A percentile compares a stretch with the other conserved stretches of the same genome.
Evolutionary conservation across 768 basidiomycete species (phyloP).

Genomic region (Termitomyces sp.): DNA sequence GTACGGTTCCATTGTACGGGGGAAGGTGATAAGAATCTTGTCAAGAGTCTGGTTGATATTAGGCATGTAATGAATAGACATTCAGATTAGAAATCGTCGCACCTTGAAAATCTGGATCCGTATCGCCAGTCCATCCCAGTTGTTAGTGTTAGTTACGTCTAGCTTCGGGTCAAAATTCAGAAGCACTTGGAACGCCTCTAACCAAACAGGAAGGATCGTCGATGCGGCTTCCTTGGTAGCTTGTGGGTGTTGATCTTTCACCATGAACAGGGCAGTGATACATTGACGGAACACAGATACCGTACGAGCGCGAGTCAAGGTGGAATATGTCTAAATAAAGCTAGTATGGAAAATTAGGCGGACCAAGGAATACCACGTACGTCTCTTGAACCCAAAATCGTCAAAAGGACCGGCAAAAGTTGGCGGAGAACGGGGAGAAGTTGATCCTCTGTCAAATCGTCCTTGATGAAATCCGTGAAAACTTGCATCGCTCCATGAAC

Average conservation of each 20-base stretch:
- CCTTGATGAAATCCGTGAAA: constrained; percentile 89
- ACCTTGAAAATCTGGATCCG: constrained; percentile 86
- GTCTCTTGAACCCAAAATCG: constrained; percentile 71
- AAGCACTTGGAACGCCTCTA: constrained; percentile 83
- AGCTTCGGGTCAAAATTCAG: constrained; percentile 55
- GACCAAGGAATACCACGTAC: constrained; percentile 28
- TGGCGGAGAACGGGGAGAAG: constrained; percentile 87
- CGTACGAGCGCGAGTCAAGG: constrained; percentile 79
- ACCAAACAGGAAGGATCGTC: constrained; percentile 82
- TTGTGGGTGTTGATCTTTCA: constrained; percentile 87
- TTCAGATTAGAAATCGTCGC: constrained; percentile 8
- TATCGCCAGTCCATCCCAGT: constrained; percentile 81
- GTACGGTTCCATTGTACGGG: constrained; percentile 59
- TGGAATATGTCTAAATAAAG: constrained; percentile 51
- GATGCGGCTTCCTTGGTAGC: constrained; percentile 79
- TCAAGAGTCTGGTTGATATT: constrained; percentile 59
- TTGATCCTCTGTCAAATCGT: constrained; percentile 92
- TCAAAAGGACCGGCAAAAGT: constrained; percentile 79
- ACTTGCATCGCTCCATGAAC: constrained; percentile 98
- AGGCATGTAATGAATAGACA: neutral
- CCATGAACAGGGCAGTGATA: constrained; percentile 86
- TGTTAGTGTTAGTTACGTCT: constrained; percentile 51
- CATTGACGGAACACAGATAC: constrained; percentile 90
- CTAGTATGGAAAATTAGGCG: neutral
- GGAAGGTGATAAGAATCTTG: constrained; percentile 76